A percentile compares a stretch with the other conserved stretches of the same genome.
Evolutionary conservation across 1,284 basidiomycete genomes (phyloP).

Genomic region (Trichosporon sp.): DNA sequence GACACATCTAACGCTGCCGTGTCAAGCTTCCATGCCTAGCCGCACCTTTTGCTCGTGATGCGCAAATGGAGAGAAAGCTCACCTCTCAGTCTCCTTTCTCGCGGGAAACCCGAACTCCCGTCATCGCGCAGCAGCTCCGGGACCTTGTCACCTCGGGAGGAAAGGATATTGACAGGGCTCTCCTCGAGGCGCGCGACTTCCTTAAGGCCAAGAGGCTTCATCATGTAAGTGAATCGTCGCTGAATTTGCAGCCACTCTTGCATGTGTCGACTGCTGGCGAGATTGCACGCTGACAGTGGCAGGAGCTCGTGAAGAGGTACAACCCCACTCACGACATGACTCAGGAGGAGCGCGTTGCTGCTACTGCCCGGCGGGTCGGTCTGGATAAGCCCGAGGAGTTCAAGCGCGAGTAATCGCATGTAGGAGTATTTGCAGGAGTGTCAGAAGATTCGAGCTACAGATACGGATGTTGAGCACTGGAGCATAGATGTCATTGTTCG

Average conservation of each 20-base stretch:
- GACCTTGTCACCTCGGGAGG: constrained; percentile 49
- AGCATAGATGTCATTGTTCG: not conserved
- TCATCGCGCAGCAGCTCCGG: constrained; percentile 56
- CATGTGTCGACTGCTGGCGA: too few relatives aligned
- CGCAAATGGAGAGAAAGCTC: not conserved
- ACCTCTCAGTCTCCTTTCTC: constrained; percentile 49
- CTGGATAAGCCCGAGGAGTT: constrained; percentile 51
- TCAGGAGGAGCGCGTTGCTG: constrained; percentile 68
- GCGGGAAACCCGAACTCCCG: constrained; percentile 51
- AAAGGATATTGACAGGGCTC: constrained; percentile 48
- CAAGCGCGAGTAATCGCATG: constrained; percentile 16
- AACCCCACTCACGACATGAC: constrained; percentile 77
- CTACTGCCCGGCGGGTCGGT: constrained; percentile 79
- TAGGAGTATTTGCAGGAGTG: not conserved
- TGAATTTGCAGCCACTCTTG: too few relatives aligned
- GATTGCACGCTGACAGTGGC: not conserved
- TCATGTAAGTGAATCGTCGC: constrained; percentile 51
- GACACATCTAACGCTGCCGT: too few relatives aligned
- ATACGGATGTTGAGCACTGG: not conserved
- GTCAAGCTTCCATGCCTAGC: too few relatives aligned
- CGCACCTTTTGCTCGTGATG: constrained; percentile 6
- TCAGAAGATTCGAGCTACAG: not conserved
- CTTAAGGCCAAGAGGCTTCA: constrained; percentile 62
- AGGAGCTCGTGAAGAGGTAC: constrained; percentile 74
- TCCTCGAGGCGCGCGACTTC: constrained; percentile 65